Base-by-base conservation (phyloP, 2,329 filamentous ascomycete genomes). In the Colletotrichum tropicicola region DNA sequence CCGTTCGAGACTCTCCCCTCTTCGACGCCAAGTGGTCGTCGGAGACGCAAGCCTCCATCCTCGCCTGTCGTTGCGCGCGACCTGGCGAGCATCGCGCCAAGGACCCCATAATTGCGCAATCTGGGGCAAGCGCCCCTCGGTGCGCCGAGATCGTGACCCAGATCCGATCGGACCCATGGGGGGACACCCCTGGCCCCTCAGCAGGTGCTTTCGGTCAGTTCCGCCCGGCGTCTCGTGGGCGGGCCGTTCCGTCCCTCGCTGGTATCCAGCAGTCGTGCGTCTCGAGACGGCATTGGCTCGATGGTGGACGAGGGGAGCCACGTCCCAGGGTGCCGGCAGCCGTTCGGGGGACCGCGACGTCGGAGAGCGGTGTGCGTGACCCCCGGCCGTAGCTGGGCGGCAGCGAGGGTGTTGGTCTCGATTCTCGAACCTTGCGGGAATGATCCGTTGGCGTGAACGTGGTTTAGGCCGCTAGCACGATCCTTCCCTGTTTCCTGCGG, bases 71-170 rank as follows among this genome's bases (percentile, higher is more conserved):
- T 45, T 21, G 41, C 39, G 23, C 6, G 23, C 12, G 19, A 28
- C 13, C 17, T 1, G 10, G 12, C n/a, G 43, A n/a, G 2, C 37
- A 61, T 61, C 43, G 35, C 43, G 57, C 49, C 49, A 55, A 55
- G 49, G 23, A 27, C 35, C 57, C 57, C 61, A 44, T 65, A 51
- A 61, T 61, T 47, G 61, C 61, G 49, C 57, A 43, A 61, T 61
- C 61, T 61, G 49, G 57, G 49, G 43, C 35, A 49, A 44, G 43
- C 43, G 43, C 32, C 41, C 7, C 32, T 21, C 39, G 19, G 39
- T 10, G 17, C 37, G 15, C 21, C 57, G 43, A 61, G 43, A 65
- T 55, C 49, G 49, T 49, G 49, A 49, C 32, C n/a, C 17, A 53
- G 54, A 28, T 53, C 54, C 60, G 55, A 64, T 59, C 49, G 41